phyloP scores from a whole-genome alignment of 176 grass and related monocot species.

The Otatea glauca region DNA sequence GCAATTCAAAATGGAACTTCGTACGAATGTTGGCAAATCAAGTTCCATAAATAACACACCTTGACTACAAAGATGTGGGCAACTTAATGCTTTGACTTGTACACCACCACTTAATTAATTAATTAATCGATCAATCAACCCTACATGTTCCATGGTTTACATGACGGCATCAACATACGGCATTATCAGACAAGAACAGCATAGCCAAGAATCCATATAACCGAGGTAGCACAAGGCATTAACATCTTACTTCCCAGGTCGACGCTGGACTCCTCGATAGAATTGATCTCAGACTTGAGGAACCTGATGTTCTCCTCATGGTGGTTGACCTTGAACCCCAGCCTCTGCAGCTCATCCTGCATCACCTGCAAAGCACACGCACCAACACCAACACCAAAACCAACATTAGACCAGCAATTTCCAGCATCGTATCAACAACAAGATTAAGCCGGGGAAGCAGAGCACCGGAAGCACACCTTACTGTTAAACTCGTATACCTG shows the following conservation, averaged over 20 bases:
- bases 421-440: neutral
- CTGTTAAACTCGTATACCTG: slow-evolving; percentile 29
- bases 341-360: slow-evolving; percentile 66
- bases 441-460: neutral
- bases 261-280: slow-evolving; percentile 38
- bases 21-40: neutral
- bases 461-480: slow-evolving; percentile 28
- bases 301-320: slow-evolving; percentile 71
- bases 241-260: slow-evolving; percentile 63
- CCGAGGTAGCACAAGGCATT: neutral
- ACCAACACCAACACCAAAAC: slow-evolving; percentile 12
- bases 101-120: neutral
- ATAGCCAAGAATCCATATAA: neutral
- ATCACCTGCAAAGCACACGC: slow-evolving; percentile 53
- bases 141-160: neutral
- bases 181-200: slow-evolving; percentile 18
- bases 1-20: neutral
- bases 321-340: slow-evolving; percentile 66
- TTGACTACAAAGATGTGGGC: neutral
- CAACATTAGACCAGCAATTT: neutral
- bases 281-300: slow-evolving; percentile 64
- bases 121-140: neutral
- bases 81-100: neutral
- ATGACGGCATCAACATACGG: neutral
- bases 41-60: neutral